Conservation (phyloP, 2,329 filamentous ascomycete genomes). For the Aspergillus alliaceus region DNA sequence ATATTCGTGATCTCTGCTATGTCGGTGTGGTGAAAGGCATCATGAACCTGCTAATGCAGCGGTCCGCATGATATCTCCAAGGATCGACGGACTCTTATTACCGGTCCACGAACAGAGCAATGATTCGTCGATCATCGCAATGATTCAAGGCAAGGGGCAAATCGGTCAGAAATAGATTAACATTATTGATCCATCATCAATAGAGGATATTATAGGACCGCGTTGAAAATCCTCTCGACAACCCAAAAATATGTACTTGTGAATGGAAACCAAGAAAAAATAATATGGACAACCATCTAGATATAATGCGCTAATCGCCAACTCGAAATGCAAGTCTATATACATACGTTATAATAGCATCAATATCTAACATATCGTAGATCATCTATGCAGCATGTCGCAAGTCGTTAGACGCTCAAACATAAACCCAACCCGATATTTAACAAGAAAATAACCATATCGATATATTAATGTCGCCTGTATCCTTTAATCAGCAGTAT, state of each 20-base stretch:
- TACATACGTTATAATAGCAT: background rate
- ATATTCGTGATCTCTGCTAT: background rate
- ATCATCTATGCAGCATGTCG: background rate
- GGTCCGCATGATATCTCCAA: background rate
- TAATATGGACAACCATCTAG: background rate
- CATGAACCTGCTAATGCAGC: background rate
- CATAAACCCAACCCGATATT: background rate
- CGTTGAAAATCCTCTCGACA: background rate
- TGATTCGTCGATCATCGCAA: background rate
- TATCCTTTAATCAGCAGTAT: constrained; percentile 21
- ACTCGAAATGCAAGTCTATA: background rate
- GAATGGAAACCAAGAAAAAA: too few species aligned
- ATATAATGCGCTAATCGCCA: background rate
- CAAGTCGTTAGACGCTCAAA: background rate
- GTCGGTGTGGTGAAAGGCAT: background rate
- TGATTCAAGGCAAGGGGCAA: background rate
- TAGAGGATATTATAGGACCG: background rate
- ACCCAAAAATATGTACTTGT: too few species aligned
- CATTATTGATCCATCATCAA: background rate
- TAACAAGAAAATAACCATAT: too few species aligned
- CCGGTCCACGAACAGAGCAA: background rate
- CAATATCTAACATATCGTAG: background rate
- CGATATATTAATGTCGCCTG: background rate
- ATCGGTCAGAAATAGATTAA: background rate
- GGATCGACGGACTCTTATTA: background rate